Conservation (phyloP, 148 eudicot species). For the Camellia lanceoleosa region DNA sequence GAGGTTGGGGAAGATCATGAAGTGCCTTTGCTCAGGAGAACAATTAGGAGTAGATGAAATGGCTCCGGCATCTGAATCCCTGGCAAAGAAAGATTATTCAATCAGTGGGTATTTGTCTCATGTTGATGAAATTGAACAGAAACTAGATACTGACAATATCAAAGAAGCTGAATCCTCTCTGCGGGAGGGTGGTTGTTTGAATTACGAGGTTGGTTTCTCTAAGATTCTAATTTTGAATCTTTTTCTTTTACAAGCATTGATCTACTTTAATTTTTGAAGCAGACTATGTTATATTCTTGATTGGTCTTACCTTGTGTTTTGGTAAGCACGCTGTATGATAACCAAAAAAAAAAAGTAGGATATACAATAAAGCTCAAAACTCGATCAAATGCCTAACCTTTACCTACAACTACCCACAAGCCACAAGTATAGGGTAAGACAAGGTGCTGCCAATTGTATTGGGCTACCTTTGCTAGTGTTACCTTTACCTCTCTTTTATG, state of each 20-base stretch:
- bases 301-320: neutral
- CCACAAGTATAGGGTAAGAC: too few species aligned
- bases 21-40: conserved; percentile 64
- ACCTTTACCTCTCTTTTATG: neutral
- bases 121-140: conserved; percentile 41
- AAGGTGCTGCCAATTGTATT: too few species aligned
- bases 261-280: neutral
- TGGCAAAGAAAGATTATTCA: conserved; percentile 41
- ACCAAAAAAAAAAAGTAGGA: too few species aligned
- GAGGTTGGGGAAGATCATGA: conserved; percentile 53
- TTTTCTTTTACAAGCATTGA: neutral
- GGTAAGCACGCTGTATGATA: too few species aligned
- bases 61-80: conserved; percentile 47
- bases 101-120: conserved; percentile 33
- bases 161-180: conserved; percentile 95
- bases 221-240: neutral
- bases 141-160: conserved; percentile 59
- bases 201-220: conserved; percentile 64
- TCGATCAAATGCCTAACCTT: too few species aligned
- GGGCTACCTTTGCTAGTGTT: too few species aligned
- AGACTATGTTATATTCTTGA: neutral
- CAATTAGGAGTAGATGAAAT: conserved; percentile 43
- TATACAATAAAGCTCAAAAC: too few species aligned
- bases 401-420: too few species aligned
- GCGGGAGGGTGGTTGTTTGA: conserved; percentile 76